Percentiles rank a stretch among this genome's conserved stretches.
These are phyloP conservation scores for Skeletonema grethae DNA, from an alignment of 108 stramenopile genomes.

Conservation along the genomic window DNA sequence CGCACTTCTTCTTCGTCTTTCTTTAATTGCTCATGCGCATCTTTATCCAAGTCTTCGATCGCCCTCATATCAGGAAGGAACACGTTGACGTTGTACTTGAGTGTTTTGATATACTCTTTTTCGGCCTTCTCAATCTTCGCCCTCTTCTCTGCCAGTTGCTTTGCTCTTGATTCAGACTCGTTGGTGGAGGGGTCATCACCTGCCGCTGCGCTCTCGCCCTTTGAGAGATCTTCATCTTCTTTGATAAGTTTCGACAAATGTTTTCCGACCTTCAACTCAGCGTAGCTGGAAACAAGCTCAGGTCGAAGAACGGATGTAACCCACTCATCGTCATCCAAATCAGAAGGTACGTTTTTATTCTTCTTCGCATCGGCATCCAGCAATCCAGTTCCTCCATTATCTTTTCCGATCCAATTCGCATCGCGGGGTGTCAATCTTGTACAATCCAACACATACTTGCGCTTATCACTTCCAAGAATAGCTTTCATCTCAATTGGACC, in stretches of 20 bases:
- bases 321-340: slow-evolving; percentile 79
- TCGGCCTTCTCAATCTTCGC: slow-evolving; percentile 65
- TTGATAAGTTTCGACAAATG: slow-evolving; percentile 49
- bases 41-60: slow-evolving; percentile 60
- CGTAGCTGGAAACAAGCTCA: slow-evolving; percentile 78
- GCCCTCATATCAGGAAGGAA: slow-evolving; percentile 81
- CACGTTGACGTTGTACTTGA: slow-evolving; percentile 90
- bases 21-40: slow-evolving; percentile 59
- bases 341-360: slow-evolving; percentile 18
- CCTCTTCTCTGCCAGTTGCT: not conserved
- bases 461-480: slow-evolving; percentile 88
- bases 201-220: slow-evolving; percentile 23
- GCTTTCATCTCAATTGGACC: slow-evolving; percentile 93
- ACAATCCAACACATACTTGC: slow-evolving; percentile 92
- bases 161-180: slow-evolving; percentile 5
- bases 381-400: slow-evolving; percentile 75
- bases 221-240: slow-evolving; percentile 23
- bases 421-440: slow-evolving; percentile 92
- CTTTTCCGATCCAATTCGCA: slow-evolving; percentile 89
- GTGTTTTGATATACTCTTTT: slow-evolving; percentile 61
- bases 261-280: slow-evolving; percentile 58
- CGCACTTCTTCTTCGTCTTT: slow-evolving; percentile 88
- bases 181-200: slow-evolving; percentile 8
- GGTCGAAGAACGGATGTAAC: slow-evolving; percentile 77
- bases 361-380: slow-evolving; percentile 52